Base-by-base conservation (phyloP, 225 moss, liverwort and hornwort genomes). In the Thuidium tamariscinum region DNA sequence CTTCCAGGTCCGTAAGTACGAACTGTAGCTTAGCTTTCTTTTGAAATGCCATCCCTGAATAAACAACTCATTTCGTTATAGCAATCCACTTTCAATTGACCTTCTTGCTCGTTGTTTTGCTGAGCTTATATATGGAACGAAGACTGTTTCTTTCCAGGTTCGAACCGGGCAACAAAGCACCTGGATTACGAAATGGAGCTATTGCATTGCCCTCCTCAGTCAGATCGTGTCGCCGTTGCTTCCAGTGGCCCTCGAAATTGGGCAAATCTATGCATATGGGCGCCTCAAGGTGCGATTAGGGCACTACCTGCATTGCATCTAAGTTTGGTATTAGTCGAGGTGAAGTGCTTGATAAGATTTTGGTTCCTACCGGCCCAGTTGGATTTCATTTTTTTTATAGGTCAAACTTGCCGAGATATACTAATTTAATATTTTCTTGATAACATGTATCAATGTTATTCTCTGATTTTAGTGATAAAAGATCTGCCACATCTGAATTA, bases 231-330 rank as follows among this genome's bases (percentile, higher is more conserved):
- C 95, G 19, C 95, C 93, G 32, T 81, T 95, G 66, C 90, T 95
- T 81, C 93, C 95, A 21, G 90, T 95, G 82, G 92, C 95, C 73
- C 92, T 95, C 55, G 95, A 95, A 81, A 86, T 91, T 83, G 95
- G 95, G 39, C 92, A 95, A 82, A 86, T 92, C 68, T 91, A 95
- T 87, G 93, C 95, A 72, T 83, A 89, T 68, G 83, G 55, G 69
- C 92, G 92, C 34, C 91, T 95, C 13, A 88, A 95, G 95, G 95
- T 93, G 83, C 65, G 65, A 57, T 56, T 51, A 22, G 37, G 32
- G 16, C 64, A 57, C 57, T 32, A 41, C 59, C 67, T 85, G 13
- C 65, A 56, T 84, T 83, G 78, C 78, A 79, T 88, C 70, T 34
- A 69, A 32, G 70, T 52, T 81, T 65, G 46, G n/a, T 49, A 65